Conservation (phyloP, 768 basidiomycete species). For the Lyophyllum atratum region DNA sequence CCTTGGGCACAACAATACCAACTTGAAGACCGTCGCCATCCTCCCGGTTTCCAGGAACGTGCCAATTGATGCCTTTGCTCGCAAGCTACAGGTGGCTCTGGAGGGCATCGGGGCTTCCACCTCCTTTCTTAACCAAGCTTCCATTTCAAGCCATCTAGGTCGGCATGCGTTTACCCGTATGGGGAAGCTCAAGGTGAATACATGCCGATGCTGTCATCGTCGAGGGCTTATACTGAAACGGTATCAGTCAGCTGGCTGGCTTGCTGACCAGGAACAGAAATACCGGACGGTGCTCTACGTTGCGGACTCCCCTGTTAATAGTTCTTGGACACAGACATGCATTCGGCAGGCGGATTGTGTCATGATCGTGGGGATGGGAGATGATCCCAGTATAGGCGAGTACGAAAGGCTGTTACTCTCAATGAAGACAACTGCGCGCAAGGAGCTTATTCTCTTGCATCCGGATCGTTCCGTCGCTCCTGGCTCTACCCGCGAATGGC, state of each 20-base stretch:
- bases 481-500: slow-evolving; percentile 94
- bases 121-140: slow-evolving; percentile 90
- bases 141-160: slow-evolving; percentile 89
- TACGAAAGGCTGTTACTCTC: slow-evolving; percentile 92
- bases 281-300: slow-evolving; percentile 95
- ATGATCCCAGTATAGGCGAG: slow-evolving; percentile 89
- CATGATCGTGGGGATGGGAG: slow-evolving; percentile 92
- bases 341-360: slow-evolving; percentile 97
- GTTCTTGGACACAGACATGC: slow-evolving; percentile 98
- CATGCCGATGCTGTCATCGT: not conserved
- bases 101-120: slow-evolving; percentile 95
- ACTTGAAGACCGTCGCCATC: slow-evolving; percentile 93
- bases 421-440: slow-evolving; percentile 97
- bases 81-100: slow-evolving; percentile 83
- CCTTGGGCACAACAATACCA: slow-evolving; percentile 75
- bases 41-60: slow-evolving; percentile 86
- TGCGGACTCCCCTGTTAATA: slow-evolving; percentile 91
- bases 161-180: slow-evolving; percentile 94
- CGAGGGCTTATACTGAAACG: not conserved
- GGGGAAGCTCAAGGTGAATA: slow-evolving; percentile 92
- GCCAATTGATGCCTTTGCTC: slow-evolving; percentile 87
- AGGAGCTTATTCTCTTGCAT: slow-evolving; percentile 93
- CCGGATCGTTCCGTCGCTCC: slow-evolving; percentile 86
- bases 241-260: slow-evolving; percentile 64
- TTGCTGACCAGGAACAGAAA: slow-evolving; percentile 93